These are phyloP conservation scores for Penicillium pancosmium DNA, from an alignment of 495 filamentous ascomycete genomes.

Conservation along the genomic window DNA sequence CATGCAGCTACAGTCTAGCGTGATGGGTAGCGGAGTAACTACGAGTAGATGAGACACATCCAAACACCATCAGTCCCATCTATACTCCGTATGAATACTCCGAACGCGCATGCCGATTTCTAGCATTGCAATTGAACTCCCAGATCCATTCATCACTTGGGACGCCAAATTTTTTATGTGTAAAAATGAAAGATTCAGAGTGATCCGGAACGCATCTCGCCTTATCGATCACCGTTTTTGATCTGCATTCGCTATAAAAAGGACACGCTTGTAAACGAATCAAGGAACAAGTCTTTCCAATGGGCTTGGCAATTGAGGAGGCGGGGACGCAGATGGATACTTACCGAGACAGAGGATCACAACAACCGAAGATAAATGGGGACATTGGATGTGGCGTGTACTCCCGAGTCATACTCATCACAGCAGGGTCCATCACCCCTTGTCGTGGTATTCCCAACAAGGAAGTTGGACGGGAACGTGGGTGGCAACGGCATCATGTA, in stretches of 20 bases:
- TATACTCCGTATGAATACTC: not conserved
- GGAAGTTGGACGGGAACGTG: not conserved
- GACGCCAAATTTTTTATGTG: not conserved
- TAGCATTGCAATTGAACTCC: not conserved
- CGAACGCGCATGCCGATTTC: not conserved
- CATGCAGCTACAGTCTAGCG: constrained; percentile 1
- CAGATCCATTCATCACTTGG: not conserved
- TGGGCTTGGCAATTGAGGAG: constrained; percentile 1
- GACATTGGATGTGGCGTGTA: not conserved
- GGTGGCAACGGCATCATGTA: not conserved
- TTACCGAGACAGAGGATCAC: not conserved
- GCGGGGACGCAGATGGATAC: not conserved
- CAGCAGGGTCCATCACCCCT: not conserved
- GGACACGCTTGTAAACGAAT: constrained; percentile 2
- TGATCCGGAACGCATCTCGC: constrained; percentile 5
- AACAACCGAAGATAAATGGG: not conserved
- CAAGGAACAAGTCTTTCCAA: not conserved
- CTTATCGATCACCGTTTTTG: constrained; percentile 8
- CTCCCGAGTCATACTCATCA: not conserved
- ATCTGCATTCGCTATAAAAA: constrained; percentile 8
- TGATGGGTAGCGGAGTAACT: not conserved
- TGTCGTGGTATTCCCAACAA: not conserved
- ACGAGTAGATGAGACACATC: not conserved
- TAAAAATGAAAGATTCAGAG: not conserved
- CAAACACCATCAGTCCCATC: constrained; percentile 1